Conservation (phyloP, 108 stramenopile genomes). For the Nannochloropsis gaditana region DNA sequence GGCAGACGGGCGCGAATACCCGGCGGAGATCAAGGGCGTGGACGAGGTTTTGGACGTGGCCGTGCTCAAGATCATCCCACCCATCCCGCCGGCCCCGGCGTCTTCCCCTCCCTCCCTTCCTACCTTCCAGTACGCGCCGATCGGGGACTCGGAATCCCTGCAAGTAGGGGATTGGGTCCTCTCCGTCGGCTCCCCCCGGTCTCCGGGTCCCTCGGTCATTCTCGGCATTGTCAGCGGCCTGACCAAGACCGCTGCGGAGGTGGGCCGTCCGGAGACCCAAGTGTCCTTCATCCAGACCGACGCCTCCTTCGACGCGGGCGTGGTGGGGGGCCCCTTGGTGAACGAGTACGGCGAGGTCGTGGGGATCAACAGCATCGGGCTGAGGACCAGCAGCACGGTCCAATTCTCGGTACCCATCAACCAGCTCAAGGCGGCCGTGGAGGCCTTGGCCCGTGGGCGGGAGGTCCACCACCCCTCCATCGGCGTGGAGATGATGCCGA, state of each 20-base stretch:
- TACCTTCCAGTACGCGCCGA: neutral
- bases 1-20: constrained; percentile 50
- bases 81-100: neutral
- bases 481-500: constrained; percentile 43
- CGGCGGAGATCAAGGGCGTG: constrained; percentile 41
- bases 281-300: constrained; percentile 53
- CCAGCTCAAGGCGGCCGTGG: constrained; percentile 31
- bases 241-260: constrained; percentile 27
- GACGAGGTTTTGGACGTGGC: constrained; percentile 55
- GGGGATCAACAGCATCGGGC: constrained; percentile 48
- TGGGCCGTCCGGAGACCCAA: constrained; percentile 22
- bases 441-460: constrained; percentile 37
- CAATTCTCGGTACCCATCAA: constrained; percentile 54
- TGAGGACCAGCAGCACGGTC: constrained; percentile 39
- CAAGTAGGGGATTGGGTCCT: constrained; percentile 32
- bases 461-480: constrained; percentile 47
- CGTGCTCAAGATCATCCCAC: constrained; percentile 41
- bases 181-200: constrained; percentile 45
- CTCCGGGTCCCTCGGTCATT: constrained; percentile 51
- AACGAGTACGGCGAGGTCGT: constrained; percentile 50
- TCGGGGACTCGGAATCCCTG: constrained; percentile 18
- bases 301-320: constrained; percentile 49
- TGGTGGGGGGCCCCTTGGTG: constrained; percentile 46
- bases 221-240: constrained; percentile 47
- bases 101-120: neutral